Evolutionary conservation across 345 rosid species (phyloP).

Genomic region (Abelmoschus esculentus): DNA sequence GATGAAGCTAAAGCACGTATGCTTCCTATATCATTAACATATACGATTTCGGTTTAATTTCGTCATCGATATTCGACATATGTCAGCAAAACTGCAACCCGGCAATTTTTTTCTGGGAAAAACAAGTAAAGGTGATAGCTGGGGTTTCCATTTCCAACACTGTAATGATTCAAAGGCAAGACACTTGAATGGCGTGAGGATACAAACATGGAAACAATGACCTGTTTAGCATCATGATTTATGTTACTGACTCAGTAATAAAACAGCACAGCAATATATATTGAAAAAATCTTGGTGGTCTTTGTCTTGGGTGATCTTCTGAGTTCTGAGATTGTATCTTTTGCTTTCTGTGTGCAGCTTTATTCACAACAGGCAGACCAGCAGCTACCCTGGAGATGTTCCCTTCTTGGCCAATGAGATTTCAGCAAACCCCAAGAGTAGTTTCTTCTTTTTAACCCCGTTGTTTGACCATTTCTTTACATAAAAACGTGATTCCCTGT

Average conservation of each 20-base stretch:
- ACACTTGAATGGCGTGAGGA: conserved; percentile 62
- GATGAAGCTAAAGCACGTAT: conserved; percentile 79
- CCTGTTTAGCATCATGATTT: conserved; percentile 18
- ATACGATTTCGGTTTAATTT: background rate
- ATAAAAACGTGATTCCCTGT: background rate
- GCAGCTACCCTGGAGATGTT: conserved; percentile 99
- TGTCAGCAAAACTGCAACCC: background rate
- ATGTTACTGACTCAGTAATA: background rate
- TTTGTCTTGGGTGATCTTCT: conserved; percentile 17
- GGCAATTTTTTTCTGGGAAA: too few relatives aligned
- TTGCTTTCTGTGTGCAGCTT: conserved; percentile 52
- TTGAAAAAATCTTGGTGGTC: conserved; percentile 7
- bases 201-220: conserved; percentile 46
- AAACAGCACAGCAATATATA: background rate
- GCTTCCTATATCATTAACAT: conserved; percentile 15
- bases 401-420: conserved; percentile 99
- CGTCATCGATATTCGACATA: background rate
- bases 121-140: too few relatives aligned
- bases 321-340: conserved; percentile 7
- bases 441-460: conserved; percentile 29
- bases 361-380: conserved; percentile 62
- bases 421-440: conserved; percentile 85
- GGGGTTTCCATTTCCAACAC: conserved; percentile 34
- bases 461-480: conserved; percentile 44
- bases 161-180: conserved; percentile 55